These are phyloP conservation scores for Candida glaebosa DNA, from an alignment of 805 yeast genomes.

Conservation along the genomic window DNA sequence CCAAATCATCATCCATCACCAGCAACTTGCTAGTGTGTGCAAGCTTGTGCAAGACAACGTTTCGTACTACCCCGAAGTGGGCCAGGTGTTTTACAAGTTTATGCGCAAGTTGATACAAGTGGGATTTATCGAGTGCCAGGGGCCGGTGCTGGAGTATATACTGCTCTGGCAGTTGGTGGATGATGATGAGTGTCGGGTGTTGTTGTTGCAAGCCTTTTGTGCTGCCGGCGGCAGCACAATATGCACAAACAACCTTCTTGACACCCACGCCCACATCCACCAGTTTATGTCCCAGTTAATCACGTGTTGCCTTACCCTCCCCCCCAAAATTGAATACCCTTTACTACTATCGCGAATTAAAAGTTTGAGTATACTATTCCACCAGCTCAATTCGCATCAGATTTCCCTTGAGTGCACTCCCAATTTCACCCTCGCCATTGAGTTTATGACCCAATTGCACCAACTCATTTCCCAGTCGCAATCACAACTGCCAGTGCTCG, in stretches of 20 bases:
- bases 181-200: constrained; percentile 18
- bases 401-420: no score
- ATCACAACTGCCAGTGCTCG: no score
- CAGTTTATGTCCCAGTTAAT: constrained; percentile 1
- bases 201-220: constrained; percentile 19
- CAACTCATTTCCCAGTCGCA: no score
- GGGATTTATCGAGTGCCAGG: constrained; percentile 10
- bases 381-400: constrained; percentile 6
- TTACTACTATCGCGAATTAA: constrained; percentile 13
- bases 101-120: constrained; percentile 22
- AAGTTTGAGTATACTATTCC: constrained; percentile 18
- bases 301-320: neutral
- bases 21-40: constrained; percentile 15
- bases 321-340: neutral
- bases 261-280: neutral
- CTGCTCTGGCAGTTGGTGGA: constrained; percentile 9
- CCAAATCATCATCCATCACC: constrained; percentile 12
- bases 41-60: constrained; percentile 31
- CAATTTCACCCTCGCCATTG: no score
- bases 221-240: neutral
- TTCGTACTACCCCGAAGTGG: constrained; percentile 32
- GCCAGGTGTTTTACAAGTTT: constrained; percentile 23
- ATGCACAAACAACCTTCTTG: neutral
- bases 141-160: neutral
- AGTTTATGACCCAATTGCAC: no score